These are phyloP conservation scores for Cercospora janseana DNA, from an alignment of 2,329 filamentous ascomycete genomes.

Conservation along the genomic window DNA sequence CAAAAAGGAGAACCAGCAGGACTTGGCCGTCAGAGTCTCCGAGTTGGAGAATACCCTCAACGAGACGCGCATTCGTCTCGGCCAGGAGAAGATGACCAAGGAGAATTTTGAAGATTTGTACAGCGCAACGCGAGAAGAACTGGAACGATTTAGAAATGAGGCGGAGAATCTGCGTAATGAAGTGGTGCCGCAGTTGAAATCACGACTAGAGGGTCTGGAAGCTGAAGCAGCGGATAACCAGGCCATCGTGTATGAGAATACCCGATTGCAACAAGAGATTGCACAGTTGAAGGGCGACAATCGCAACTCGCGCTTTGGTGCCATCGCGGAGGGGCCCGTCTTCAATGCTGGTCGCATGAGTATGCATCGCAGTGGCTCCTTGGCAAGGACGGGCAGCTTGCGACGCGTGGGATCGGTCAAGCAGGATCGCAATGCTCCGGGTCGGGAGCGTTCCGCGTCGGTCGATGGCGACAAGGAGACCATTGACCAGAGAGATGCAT, in stretches of 20 bases:
- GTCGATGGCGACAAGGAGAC: constrained; percentile 71
- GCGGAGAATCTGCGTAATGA: constrained; percentile 89
- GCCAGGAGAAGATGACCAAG: constrained; percentile 82
- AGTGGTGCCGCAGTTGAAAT: constrained; percentile 73
- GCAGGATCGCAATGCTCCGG: constrained; percentile 38
- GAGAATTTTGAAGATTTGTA: constrained; percentile 92
- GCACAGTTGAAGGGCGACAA: constrained; percentile 60
- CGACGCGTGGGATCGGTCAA: constrained; percentile 37
- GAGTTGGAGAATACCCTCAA: constrained; percentile 80
- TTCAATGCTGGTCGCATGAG: constrained; percentile 37
- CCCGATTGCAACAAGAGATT: constrained; percentile 84
- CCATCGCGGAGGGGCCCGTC: constrained; percentile 60
- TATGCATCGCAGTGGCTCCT: constrained; percentile 53
- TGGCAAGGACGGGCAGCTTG: constrained; percentile 54
- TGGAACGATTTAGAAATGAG: constrained; percentile 80
- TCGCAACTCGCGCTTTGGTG: constrained; percentile 51
- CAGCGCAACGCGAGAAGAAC: constrained; percentile 75
- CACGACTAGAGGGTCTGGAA: constrained; percentile 76
- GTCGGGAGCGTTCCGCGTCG: constrained; percentile 46
- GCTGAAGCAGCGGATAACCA: constrained; percentile 69
- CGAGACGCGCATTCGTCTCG: constrained; percentile 75
- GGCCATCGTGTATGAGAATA: constrained; percentile 73
- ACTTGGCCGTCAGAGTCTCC: constrained; percentile 53
- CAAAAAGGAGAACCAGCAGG: constrained; percentile 47
- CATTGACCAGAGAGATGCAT: constrained; percentile 86